A percentile compares a stretch with the other conserved stretches of the same genome.
These are phyloP conservation scores for Trichoderma afroharzianum DNA, from an alignment of 2,329 filamentous ascomycete species.

Conservation along the genomic window DNA sequence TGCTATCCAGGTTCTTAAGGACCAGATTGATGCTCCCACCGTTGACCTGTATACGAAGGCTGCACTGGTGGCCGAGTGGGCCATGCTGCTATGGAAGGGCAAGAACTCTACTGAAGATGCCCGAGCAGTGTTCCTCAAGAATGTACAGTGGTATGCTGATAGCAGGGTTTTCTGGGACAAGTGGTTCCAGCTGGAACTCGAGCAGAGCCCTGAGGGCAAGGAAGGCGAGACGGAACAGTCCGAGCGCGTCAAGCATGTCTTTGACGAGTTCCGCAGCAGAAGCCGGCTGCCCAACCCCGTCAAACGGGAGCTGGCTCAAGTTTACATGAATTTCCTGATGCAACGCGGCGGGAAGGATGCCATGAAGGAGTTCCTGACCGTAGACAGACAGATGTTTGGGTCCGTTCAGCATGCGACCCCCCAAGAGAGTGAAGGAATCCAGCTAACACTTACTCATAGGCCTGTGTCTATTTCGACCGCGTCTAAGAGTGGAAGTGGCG, in stretches of 20 bases:
- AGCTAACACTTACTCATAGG: constrained; percentile 20
- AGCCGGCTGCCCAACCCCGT: constrained; percentile 64
- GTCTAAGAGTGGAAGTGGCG: constrained; percentile 18
- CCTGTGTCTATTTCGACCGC: constrained; percentile 24
- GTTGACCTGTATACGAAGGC: constrained; percentile 80
- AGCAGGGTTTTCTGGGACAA: constrained; percentile 86
- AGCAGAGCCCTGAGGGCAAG: constrained; percentile 49
- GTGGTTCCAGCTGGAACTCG: constrained; percentile 85
- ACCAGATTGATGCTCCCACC: constrained; percentile 69
- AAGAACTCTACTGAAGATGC: constrained; percentile 79
- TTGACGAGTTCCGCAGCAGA: constrained; percentile 69
- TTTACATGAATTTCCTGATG: constrained; percentile 80
- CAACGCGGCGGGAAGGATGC: constrained; percentile 77
- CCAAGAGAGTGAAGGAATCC: neutral
- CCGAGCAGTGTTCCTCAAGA: constrained; percentile 76
- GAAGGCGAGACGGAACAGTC: constrained; percentile 46
- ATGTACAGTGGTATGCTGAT: constrained; percentile 78
- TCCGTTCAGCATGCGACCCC: constrained; percentile 36
- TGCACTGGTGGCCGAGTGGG: constrained; percentile 84
- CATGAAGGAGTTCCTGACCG: constrained; percentile 77
- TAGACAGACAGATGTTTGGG: constrained; percentile 89
- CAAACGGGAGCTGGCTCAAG: constrained; percentile 71
- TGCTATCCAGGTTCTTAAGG: constrained; percentile 78
- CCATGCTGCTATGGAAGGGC: constrained; percentile 79
- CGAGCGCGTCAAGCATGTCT: constrained; percentile 74